Base-by-base conservation (phyloP, 371 early-diverging fungal genomes). In the Haplosporangium sp. region DNA sequence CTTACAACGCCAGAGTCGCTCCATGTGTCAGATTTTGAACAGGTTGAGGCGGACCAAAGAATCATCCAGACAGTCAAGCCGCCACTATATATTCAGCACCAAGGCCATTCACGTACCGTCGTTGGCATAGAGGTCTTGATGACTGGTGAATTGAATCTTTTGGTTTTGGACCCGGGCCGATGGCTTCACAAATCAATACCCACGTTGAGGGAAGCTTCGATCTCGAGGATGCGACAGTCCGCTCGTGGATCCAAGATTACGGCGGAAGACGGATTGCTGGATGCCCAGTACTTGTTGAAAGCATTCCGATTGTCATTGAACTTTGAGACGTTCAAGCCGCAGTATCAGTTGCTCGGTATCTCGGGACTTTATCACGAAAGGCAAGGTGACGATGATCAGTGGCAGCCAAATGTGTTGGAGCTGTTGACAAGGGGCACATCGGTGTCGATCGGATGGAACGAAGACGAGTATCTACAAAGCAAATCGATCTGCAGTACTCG, bases 41-140 rank as follows among this genome's bases (percentile, higher is more conserved):
- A 56, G 36, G 13, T 1, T 5, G 56, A 41, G 6, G 7, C 7
- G 0, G 65, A 65, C 10, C 72, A 54, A 37, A 53, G 42, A 48
- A 59, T 80, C 50, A 40, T 72, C 2, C 79, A 77, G 54, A 92
- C 90, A 1, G 62, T 83, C 29, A 83, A 83, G 59, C 89, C 90
- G 1, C 93, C 94, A 6, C 77, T 94, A 7, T 94, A 93, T 69
- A 81, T 92, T 40, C 94, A 94, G 74, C 89, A 93, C 62, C 87
- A 89, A 47, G 94, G 94, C 1, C 94, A 93, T 55, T 91, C 91
- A 62, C 73, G 89, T 16, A 91, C 92, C 0, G 84, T 93, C 10
- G 76, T 93, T 42, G 94, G 94, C 11, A 85, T 91, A 6, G 92
- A 92, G 66, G 14, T 86, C 38, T 61, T 84, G 14, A 81, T 80